Conservation (phyloP, 192 early-diverging fungal genomes). For the Podila epigama region DNA sequence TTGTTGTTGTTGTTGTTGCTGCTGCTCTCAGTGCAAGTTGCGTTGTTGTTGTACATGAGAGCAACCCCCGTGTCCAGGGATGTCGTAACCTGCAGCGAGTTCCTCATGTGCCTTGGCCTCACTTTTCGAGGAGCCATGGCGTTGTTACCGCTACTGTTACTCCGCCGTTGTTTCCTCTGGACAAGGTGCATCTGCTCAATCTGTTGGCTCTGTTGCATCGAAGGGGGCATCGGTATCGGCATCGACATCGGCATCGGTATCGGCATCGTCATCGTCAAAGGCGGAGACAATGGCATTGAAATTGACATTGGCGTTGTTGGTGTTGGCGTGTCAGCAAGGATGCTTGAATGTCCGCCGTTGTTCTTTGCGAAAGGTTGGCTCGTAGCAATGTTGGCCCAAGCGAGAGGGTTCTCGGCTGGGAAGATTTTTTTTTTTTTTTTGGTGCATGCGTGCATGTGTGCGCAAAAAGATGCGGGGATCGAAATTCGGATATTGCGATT, state of each 20-base stretch:
- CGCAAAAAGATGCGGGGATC: constrained; percentile 4
- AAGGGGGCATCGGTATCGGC: too few species aligned
- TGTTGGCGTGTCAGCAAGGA: not conserved
- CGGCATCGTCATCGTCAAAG: too few species aligned
- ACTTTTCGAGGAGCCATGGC: too few species aligned
- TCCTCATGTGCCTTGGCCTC: not conserved
- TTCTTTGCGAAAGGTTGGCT: not conserved
- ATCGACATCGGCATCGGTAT: too few species aligned
- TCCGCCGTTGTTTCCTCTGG: not conserved
- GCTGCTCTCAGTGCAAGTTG: too few species aligned
- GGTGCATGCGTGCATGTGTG: too few species aligned
- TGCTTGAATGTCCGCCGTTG: too few species aligned
- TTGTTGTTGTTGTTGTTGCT: not conserved
- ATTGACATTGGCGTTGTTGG: not conserved
- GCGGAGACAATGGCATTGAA: too few species aligned
- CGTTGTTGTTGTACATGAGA: constrained; percentile 1
- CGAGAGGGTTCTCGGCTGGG: constrained; percentile 4
- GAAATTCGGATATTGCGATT: not conserved
- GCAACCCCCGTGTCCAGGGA: constrained; percentile 16
- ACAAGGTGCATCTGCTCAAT: not conserved
- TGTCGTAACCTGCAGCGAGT: constrained; percentile 27
- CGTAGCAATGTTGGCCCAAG: constrained; percentile 12
- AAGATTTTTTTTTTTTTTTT: too few species aligned
- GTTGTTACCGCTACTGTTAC: not conserved
- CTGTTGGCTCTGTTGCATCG: not conserved